Evolutionary conservation across 108 stramenopile genomes (phyloP).

Genomic region (Skeletonema costatum): DNA sequence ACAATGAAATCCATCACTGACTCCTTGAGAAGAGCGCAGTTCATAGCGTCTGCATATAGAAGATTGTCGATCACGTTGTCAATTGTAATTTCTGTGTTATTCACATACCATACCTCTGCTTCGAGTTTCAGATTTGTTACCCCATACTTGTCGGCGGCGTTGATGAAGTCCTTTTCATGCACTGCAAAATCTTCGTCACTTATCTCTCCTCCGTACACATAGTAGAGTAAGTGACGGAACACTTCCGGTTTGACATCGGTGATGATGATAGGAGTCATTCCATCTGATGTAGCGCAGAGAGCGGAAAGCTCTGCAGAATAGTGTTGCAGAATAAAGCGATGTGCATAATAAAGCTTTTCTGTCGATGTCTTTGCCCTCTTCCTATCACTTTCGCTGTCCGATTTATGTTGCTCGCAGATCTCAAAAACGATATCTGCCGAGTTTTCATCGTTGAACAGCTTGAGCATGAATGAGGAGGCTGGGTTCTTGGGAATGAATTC

Average conservation of each 20-base stretch:
- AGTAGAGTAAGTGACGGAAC: too few relatives aligned
- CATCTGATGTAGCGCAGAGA: not conserved
- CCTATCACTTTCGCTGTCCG: too few relatives aligned
- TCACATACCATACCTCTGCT: not conserved
- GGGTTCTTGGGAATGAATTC: not conserved
- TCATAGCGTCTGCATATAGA: not conserved
- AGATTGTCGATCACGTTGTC: slow-evolving; percentile 1
- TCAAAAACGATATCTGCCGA: not conserved
- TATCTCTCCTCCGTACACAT: not conserved
- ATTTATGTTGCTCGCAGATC: not conserved
- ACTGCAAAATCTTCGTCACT: not conserved
- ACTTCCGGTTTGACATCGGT: too few relatives aligned
- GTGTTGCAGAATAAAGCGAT: not conserved
- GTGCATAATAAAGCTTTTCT: not conserved
- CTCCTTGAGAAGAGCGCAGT: slow-evolving; percentile 5
- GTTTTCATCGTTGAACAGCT: not conserved
- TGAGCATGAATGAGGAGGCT: not conserved
- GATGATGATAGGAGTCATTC: too few relatives aligned
- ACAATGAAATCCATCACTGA: slow-evolving; percentile 19
- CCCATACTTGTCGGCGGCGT: slow-evolving; percentile 5
- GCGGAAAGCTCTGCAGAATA: not conserved
- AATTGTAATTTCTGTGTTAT: not conserved
- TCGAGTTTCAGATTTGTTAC: not conserved
- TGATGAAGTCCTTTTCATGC: not conserved
- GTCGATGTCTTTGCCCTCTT: not conserved